Evolutionary conservation across 306 rosid genomes (phyloP).

Genomic region (Astragalus membranaceus): DNA sequence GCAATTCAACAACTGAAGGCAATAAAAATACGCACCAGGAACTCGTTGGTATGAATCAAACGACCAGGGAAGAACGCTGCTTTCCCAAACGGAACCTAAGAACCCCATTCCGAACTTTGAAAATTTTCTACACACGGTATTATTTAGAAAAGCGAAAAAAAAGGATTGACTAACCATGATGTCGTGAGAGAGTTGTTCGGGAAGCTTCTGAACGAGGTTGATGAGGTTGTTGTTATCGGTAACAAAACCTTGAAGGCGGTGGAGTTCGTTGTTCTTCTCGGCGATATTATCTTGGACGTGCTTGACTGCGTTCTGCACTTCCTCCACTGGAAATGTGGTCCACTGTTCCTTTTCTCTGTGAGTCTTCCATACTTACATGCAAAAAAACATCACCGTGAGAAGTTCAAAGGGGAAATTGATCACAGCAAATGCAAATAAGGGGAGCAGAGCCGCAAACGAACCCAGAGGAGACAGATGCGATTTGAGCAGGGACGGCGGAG

Average conservation of each 20-base stretch:
- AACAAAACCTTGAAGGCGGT: conserved; percentile 45
- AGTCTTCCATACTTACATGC: too few species aligned
- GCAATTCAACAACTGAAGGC: background rate
- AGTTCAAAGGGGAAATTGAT: too few species aligned
- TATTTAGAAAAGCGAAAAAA: background rate
- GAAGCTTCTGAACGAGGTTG: conserved; percentile 71
- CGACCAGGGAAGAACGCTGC: conserved; percentile 94
- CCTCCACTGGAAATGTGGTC: conserved; percentile 50
- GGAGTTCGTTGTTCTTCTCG: conserved; percentile 38
- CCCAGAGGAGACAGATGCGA: too few species aligned
- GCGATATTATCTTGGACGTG: conserved; percentile 49
- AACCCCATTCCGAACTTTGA: background rate
- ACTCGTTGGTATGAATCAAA: conserved; percentile 84
- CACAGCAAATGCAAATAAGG: too few species aligned
- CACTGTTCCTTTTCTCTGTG: conserved; percentile 44
- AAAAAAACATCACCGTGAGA: too few species aligned
- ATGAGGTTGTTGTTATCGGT: conserved; percentile 56
- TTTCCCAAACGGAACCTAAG: conserved; percentile 93
- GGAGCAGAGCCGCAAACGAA: too few species aligned
- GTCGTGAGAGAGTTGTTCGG: conserved; percentile 74
- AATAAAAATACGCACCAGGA: conserved; percentile 37
- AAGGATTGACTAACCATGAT: conserved; percentile 47
- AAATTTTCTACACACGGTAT: background rate
- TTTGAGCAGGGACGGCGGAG: too few species aligned
- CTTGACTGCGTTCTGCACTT: conserved; percentile 55